These are phyloP conservation scores for Spathaspora arborariae DNA, from an alignment of 805 yeast genomes.

Conservation along the genomic window DNA sequence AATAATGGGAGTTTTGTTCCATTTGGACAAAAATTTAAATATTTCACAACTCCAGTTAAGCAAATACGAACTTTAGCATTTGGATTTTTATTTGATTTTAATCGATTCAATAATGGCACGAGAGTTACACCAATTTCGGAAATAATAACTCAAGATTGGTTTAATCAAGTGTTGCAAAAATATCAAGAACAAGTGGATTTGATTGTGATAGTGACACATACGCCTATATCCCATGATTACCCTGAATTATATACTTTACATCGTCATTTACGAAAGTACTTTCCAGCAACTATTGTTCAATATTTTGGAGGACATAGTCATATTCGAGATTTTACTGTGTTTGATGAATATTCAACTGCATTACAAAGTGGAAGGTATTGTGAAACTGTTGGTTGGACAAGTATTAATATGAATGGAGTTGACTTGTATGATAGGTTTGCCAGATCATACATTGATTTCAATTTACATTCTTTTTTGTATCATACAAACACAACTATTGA, in stretches of 20 bases:
- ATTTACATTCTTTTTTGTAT: constrained; percentile 59
- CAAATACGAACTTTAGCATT: constrained; percentile 56
- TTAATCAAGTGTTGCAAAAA: constrained; percentile 39
- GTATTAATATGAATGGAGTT: constrained; percentile 39
- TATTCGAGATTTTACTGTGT: constrained; percentile 72
- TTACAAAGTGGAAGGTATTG: constrained; percentile 92
- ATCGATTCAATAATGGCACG: constrained; percentile 53
- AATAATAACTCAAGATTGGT: constrained; percentile 61
- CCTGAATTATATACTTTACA: constrained; percentile 49
- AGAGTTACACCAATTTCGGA: constrained; percentile 60
- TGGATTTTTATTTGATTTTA: constrained; percentile 78
- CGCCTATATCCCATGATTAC: constrained; percentile 59
- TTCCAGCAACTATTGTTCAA: constrained; percentile 67
- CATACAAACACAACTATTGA: constrained; percentile 40
- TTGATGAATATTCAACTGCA: constrained; percentile 67
- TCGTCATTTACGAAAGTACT: constrained; percentile 47
- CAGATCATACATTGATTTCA: constrained; percentile 83
- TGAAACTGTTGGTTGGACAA: constrained; percentile 89
- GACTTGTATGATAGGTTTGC: constrained; percentile 23
- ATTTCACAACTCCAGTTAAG: constrained; percentile 59
- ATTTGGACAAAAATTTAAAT: constrained; percentile 64
- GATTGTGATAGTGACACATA: constrained; percentile 72
- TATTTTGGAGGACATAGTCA: constrained; percentile 95
- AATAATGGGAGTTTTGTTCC: constrained; percentile 48
- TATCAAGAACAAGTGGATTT: constrained; percentile 49